These are phyloP conservation scores for Penicillium subrubescens DNA, from an alignment of 495 filamentous ascomycete genomes.

Conservation along the genomic window DNA sequence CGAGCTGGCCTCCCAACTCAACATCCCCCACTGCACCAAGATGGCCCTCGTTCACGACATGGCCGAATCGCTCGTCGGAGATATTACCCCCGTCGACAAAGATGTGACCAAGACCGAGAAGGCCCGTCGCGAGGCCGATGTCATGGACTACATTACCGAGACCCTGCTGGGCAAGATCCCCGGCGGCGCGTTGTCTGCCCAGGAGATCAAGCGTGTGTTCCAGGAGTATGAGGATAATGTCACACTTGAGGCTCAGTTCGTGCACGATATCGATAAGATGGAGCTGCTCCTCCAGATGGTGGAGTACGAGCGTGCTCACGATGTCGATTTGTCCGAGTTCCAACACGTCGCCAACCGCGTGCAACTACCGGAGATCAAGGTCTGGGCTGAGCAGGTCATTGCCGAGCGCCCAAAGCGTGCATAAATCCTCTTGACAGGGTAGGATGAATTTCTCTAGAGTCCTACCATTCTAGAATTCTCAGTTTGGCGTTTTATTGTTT, in stretches of 20 bases:
- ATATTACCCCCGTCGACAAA: constrained; percentile 87
- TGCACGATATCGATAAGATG: constrained; percentile 97
- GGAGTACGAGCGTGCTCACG: constrained; percentile 82
- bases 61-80: constrained; percentile 91
- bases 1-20: constrained; percentile 64
- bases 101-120: constrained; percentile 70
- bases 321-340: constrained; percentile 84
- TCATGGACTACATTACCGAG: constrained; percentile 85
- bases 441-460: neutral
- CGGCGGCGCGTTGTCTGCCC: constrained; percentile 60
- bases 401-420: constrained; percentile 66
- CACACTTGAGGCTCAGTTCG: constrained; percentile 82
- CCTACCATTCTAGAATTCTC: neutral
- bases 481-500: constrained; percentile 14
- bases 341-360: constrained; percentile 71
- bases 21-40: constrained; percentile 82
- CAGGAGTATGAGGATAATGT: constrained; percentile 88
- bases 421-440: neutral
- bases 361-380: constrained; percentile 72
- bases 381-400: constrained; percentile 76
- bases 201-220: constrained; percentile 76
- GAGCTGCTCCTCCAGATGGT: constrained; percentile 93
- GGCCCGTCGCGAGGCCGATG: constrained; percentile 76
- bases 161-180: constrained; percentile 73
- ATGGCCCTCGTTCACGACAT: constrained; percentile 97